These are phyloP conservation scores for Ceratocystis variospora DNA, from an alignment of 2,329 filamentous ascomycete species.

Conservation along the genomic window DNA sequence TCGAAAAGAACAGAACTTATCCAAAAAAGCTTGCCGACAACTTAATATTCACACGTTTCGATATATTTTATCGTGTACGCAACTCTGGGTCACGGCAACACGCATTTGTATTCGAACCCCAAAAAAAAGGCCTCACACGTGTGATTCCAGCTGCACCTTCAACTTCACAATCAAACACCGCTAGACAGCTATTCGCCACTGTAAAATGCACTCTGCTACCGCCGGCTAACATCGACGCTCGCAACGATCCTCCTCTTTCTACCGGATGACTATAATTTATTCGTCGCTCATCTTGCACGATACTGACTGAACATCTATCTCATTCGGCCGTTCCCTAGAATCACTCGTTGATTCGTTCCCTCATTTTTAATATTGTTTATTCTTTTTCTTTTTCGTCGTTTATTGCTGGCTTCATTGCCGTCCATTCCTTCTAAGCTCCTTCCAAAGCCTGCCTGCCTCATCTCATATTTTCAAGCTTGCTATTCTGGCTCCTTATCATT, in stretches of 20 bases:
- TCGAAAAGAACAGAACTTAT: neutral
- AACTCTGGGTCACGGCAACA: neutral
- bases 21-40: neutral
- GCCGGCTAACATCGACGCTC: neutral
- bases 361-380: neutral
- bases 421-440: constrained; percentile 17
- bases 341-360: constrained; percentile 16
- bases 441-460: constrained; percentile 7
- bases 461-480: constrained; percentile 1
- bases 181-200: neutral
- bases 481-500: neutral
- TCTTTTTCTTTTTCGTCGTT: neutral
- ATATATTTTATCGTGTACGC: neutral
- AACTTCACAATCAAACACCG: neutral
- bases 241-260: neutral
- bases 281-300: neutral
- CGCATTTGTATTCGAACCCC: neutral
- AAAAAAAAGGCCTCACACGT: neutral
- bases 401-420: neutral
- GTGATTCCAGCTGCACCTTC: neutral
- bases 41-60: neutral
- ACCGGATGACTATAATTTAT: neutral
- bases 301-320: neutral
- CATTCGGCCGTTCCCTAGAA: neutral
- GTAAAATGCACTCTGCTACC: neutral